phyloP scores from a whole-genome alignment of 352 stramenopile genomes.

The Globisporangium megalacanthum region DNA sequence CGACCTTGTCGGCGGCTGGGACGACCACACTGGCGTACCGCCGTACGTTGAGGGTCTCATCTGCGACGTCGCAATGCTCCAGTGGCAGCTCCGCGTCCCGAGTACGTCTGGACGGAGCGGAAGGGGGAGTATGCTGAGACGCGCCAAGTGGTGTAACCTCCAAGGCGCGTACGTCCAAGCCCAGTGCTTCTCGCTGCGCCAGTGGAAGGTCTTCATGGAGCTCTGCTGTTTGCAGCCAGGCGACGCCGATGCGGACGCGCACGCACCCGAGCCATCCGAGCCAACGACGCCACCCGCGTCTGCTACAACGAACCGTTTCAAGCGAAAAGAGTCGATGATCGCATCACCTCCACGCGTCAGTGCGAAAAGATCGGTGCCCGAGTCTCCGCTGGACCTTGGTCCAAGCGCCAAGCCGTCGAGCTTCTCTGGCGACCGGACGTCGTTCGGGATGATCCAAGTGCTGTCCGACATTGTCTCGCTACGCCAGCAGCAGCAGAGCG shows the following conservation, averaged over 20 bases:
- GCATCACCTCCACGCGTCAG: slow-evolving; percentile 35
- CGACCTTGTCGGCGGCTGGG: slow-evolving; percentile 6
- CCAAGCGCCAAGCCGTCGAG: slow-evolving; percentile 24
- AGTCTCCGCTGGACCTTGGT: slow-evolving; percentile 11
- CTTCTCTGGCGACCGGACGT: slow-evolving; percentile 63
- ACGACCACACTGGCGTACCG: slow-evolving; percentile 14
- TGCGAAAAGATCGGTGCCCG: slow-evolving; percentile 13
- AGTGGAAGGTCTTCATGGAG: slow-evolving; percentile 77
- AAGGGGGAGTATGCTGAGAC: slow-evolving; percentile 18
- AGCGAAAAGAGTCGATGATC: slow-evolving; percentile 73
- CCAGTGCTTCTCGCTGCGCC: slow-evolving; percentile 40
- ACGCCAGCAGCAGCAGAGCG: slow-evolving; percentile 29
- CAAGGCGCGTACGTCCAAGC: slow-evolving; percentile 45
- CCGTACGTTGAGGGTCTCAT: slow-evolving; percentile 18
- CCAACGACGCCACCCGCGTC: slow-evolving; percentile 5
- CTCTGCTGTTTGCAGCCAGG: slow-evolving; percentile 44
- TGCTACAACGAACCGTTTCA: slow-evolving; percentile 17
- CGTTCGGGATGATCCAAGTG: slow-evolving; percentile 62
- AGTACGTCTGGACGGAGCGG: neutral
- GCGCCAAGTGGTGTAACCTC: slow-evolving; percentile 49
- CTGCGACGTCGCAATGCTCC: slow-evolving; percentile 17
- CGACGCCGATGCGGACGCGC: neutral
- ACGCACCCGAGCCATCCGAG: neutral
- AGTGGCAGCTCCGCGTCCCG: slow-evolving; percentile 16
- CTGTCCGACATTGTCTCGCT: slow-evolving; percentile 42